Conservation (phyloP, 1,284 basidiomycete species). For the Paramarasmius palmivorus region DNA sequence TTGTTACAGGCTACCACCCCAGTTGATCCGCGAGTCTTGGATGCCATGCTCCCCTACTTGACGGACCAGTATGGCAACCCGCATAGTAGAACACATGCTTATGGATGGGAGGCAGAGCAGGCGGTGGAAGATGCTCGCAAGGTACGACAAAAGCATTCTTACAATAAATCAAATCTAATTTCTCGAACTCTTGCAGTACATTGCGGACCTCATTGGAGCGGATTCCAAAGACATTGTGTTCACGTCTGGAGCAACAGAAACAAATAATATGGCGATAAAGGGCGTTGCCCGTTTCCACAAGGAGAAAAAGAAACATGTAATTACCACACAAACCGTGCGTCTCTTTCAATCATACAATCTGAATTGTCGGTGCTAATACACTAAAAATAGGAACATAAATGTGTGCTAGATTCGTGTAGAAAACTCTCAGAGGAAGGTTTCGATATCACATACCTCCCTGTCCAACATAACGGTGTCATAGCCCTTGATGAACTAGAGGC, state of each 20-base stretch:
- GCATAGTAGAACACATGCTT: slow-evolving; percentile 96
- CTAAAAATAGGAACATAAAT: slow-evolving; percentile 92
- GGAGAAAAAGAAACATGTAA: slow-evolving; percentile 88
- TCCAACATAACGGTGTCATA: slow-evolving; percentile 85
- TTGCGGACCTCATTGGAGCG: slow-evolving; percentile 92
- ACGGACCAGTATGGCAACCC: slow-evolving; percentile 99
- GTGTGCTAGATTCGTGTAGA: slow-evolving; percentile 97
- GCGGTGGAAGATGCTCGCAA: slow-evolving; percentile 91
- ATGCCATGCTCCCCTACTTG: slow-evolving; percentile 95
- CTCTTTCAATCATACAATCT: neutral
- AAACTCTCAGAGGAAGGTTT: slow-evolving; percentile 96
- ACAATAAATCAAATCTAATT: neutral
- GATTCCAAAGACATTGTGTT: slow-evolving; percentile 96
- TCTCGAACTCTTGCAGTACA: slow-evolving; percentile 53
- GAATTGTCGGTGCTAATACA: slow-evolving; percentile 6
- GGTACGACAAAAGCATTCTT: slow-evolving; percentile 37
- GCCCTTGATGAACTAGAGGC: slow-evolving; percentile 75
- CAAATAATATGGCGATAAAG: slow-evolving; percentile 98
- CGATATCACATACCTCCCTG: slow-evolving; percentile 96
- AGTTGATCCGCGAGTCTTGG: slow-evolving; percentile 95
- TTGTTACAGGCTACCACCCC: slow-evolving; percentile 91
- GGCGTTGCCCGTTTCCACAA: slow-evolving; percentile 95
- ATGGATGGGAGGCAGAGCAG: slow-evolving; percentile 98
- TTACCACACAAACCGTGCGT: slow-evolving; percentile 87
- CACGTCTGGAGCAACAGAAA: slow-evolving; percentile 98